A percentile compares a stretch with the other conserved stretches of the same genome.
Evolutionary conservation across 176 grass and related monocot genomes (phyloP).

Genomic region (Eragrostis curvula): DNA sequence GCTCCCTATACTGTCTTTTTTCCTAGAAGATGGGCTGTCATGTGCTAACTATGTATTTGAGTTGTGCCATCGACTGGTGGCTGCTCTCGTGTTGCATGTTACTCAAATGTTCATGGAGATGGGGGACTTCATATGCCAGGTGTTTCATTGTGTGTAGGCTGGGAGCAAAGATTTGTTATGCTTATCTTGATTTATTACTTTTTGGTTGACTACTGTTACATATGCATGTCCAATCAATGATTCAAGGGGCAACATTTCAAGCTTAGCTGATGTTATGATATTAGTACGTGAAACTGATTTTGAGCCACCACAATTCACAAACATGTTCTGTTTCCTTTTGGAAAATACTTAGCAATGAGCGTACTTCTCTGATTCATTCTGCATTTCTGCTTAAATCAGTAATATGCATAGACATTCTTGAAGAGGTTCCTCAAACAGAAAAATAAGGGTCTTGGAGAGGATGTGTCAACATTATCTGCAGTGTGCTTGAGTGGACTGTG

Average conservation of each 20-base stretch:
- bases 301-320: neutral
- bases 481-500: neutral
- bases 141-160: neutral
- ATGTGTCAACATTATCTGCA: neutral
- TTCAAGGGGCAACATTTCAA: neutral
- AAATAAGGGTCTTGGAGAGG: neutral
- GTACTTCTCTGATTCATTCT: neutral
- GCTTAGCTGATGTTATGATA: neutral
- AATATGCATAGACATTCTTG: neutral
- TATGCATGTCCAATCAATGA: neutral
- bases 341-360: neutral
- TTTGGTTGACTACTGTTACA: neutral
- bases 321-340: neutral
- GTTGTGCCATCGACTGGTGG: neutral
- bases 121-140: neutral
- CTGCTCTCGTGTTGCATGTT: neutral
- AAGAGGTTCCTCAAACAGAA: neutral
- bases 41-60: neutral
- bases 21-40: neutral
- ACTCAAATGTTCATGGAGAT: neutral
- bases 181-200: neutral
- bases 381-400: neutral
- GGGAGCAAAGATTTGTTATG: neutral
- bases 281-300: slow-evolving; percentile 3
- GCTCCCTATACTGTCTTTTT: neutral